A percentile compares a stretch with the other conserved stretches of the same genome.
These are phyloP conservation scores for Hura crepitans DNA, from an alignment of 441 rosid genomes.

Conservation along the genomic window DNA sequence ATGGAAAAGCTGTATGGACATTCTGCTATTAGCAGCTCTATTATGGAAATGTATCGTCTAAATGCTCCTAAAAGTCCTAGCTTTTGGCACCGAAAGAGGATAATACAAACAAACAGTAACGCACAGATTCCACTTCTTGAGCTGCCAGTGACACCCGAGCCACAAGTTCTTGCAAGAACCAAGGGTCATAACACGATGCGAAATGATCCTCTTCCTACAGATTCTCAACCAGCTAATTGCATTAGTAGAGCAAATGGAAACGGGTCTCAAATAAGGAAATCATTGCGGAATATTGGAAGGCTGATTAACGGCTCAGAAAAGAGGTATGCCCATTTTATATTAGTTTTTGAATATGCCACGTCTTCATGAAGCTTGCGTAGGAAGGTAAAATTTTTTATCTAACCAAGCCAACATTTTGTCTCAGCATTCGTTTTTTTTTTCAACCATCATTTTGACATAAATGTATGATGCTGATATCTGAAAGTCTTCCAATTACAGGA, in stretches of 20 bases:
- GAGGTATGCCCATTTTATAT: conserved; percentile 39
- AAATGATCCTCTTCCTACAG: conserved; percentile 37
- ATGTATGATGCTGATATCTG: not conserved
- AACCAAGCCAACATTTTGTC: not conserved
- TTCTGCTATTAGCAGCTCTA: conserved; percentile 30
- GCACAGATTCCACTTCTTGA: conserved; percentile 48
- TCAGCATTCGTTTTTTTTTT: not conserved
- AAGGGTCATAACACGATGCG: conserved; percentile 39
- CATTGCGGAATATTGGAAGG: conserved; percentile 76
- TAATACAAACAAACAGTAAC: conserved; percentile 37
- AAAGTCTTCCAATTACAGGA: conserved; percentile 31
- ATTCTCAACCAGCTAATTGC: conserved; percentile 29
- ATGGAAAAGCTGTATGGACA: conserved; percentile 30
- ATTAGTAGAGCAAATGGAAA: conserved; percentile 39
- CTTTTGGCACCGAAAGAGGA: conserved; percentile 35
- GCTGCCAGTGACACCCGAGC: conserved; percentile 53
- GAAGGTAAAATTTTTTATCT: not conserved
- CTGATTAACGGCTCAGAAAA: conserved; percentile 82
- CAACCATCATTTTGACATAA: not conserved
- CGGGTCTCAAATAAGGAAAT: conserved; percentile 75
- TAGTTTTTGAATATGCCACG: not conserved
- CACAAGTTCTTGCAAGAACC: conserved; percentile 35
- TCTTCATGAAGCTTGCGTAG: not conserved
- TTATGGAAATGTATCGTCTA: conserved; percentile 31
- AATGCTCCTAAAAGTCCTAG: conserved; percentile 59